Evolutionary conservation across 1,139 yeast genomes (phyloP), one percentile per base, ranked within the genome.

Genomic region (Hyphopichia khmerensis): DNA sequence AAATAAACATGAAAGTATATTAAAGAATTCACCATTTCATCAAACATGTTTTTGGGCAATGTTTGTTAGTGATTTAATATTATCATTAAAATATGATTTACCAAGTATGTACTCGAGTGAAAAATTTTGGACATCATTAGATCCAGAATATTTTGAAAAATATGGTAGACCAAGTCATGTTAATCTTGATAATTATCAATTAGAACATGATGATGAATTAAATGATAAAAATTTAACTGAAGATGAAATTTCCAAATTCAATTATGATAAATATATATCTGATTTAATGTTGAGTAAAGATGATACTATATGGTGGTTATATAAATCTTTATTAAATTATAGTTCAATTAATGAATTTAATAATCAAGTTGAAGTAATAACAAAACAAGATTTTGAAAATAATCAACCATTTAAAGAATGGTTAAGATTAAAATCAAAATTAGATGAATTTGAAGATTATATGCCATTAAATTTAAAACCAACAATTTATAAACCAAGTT

Each of bases 31-130:
- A 1, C 67, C 64, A 4, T 65, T 69, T 41, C 59, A 63, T 41
- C 61, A 59, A 36, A 52, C 64, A 37, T 65, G 73, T 42, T 66
- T 66, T 46, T 68, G 75, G 73, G 64, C 66, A 3, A 59, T 66
- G 48, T 60, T 62, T 42, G 51, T 62, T 2, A 62, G 71, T 43
- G 75, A 69, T 47, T 56, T 65, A 45, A 60, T 67, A 6, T 50
- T 65, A 35, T 67, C 74, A 2, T 50, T 67, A 31, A 69, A 67
- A 43, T 61, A 59, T 44, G 59, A 55, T 39, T 47, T 52, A 17
- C 67, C 74, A 13, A 55, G 57, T 23, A 63, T 62, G 62, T 65
- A 59, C 39, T 62, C 72, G 0, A 53, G 62, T 5, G 62, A 58
- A 3, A 45, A 48, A 17, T 60, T 62, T 42, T 68, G 74, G 74